Conservation (phyloP, 805 yeast species). For the Allodekkera sacchari region DNA sequence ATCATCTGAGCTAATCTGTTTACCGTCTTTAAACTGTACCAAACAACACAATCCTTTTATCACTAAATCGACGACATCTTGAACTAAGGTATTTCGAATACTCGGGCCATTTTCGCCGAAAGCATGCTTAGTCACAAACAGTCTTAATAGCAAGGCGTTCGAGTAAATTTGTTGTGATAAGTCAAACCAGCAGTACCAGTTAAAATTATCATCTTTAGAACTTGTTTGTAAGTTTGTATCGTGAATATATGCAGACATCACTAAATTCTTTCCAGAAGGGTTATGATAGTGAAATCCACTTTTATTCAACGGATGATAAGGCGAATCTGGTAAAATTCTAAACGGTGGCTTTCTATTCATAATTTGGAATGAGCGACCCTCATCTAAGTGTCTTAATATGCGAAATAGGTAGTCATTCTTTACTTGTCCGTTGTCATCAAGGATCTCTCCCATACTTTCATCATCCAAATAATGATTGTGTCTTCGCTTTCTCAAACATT, state of each 20-base stretch:
- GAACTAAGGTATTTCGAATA: constrained; percentile 18
- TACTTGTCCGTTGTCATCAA: constrained; percentile 8
- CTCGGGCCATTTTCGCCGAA: constrained; percentile 16
- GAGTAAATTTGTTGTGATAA: constrained; percentile 30
- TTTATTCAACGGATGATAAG: constrained; percentile 22
- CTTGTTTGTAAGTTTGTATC: constrained; percentile 17
- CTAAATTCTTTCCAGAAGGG: constrained; percentile 13
- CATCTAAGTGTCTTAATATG: constrained; percentile 12
- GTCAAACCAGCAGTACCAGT: constrained; percentile 30
- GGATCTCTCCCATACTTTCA: constrained; percentile 1
- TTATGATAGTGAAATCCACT: constrained; percentile 20
- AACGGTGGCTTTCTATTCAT: constrained; percentile 24
- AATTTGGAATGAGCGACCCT: constrained; percentile 21
- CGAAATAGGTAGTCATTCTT: constrained; percentile 10
- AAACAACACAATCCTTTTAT: constrained; percentile 18
- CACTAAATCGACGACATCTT: constrained; percentile 26
- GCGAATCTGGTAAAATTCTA: constrained; percentile 18
- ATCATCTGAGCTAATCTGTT: constrained; percentile 10
- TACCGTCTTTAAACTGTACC: constrained; percentile 13
- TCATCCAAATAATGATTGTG: background rate
- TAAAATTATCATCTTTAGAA: constrained; percentile 14
- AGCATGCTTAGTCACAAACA: constrained; percentile 24
- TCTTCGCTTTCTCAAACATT: constrained; percentile 21
- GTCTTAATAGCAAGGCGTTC: constrained; percentile 29
- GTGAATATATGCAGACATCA: constrained; percentile 18